Evolutionary conservation across 345 rosid species (phyloP), one percentile per base, ranked within the genome.

Genomic region (Salix viminalis): DNA sequence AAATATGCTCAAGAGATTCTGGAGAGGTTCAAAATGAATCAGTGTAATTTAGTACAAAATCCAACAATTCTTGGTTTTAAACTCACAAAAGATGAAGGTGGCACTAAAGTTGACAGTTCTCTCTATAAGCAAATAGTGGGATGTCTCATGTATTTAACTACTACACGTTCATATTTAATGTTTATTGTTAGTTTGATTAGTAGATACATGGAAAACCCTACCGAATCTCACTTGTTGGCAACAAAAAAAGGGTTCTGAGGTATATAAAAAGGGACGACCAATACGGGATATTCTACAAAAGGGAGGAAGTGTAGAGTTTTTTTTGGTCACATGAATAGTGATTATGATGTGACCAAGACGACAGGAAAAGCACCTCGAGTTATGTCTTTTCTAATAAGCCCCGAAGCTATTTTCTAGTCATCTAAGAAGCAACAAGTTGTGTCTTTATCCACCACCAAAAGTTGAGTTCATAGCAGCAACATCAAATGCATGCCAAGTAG

Each of bases 361-460:
- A 62, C 0, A 39, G 11, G 0, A 39, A 1, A 39, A 39, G 0
- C 42, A 39, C 11, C 42, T 39, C 10, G 0, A 2, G 10, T 39
- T 39, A 37, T 7, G 10, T 37, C 0, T 39, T 39, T 39, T 39
- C 0, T 39, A 0, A 1, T 39, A 2, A 39, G 10, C 2, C 1
- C 0, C 0, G 10, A 2, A 1, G 42, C 11, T 1, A 39, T 39
- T 39, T 39, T 2, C 2, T 39, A 0, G 42, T 39, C 10, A 0
- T 39, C 11, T 0, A 39, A 39, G 10, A 39, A 39, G 1, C 42
- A 39, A 39, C 42, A 2, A 7, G 11, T 1, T 39, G 0, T 39
- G 0, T 39, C 42, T 0, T 1, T 39, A 1, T 39, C 42, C 2
- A 39, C 42, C 42, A 39, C 42, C 10, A 2, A 39, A 39, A 39